These are phyloP conservation scores for Pleurotus tuber-regium DNA, from an alignment of 768 basidiomycete species.

Conservation along the genomic window DNA sequence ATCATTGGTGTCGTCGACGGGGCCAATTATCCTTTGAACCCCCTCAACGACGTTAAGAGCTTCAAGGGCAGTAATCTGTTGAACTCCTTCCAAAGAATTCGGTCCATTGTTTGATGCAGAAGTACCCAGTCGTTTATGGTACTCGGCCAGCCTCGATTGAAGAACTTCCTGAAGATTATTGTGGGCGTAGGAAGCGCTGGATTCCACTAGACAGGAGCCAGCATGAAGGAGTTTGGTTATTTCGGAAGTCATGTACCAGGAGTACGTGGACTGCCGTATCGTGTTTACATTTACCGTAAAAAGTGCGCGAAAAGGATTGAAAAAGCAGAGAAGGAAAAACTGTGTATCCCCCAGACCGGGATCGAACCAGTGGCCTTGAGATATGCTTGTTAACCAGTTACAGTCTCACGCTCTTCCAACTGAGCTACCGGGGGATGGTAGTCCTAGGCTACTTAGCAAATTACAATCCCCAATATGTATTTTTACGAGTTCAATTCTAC, in stretches of 20 bases:
- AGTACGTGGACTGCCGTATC: too few species aligned
- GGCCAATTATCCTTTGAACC: constrained; percentile 43
- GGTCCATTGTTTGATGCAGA: constrained; percentile 14
- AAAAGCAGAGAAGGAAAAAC: not conserved
- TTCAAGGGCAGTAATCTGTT: constrained; percentile 53
- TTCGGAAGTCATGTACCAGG: constrained; percentile 16
- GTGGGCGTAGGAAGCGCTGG: constrained; percentile 21
- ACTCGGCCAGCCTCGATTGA: constrained; percentile 35
- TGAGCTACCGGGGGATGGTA: constrained; percentile 8
- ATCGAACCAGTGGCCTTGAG: constrained; percentile 12
- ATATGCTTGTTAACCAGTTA: constrained; percentile 1
- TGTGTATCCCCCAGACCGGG: constrained; percentile 7
- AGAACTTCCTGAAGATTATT: constrained; percentile 36
- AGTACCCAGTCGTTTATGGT: constrained; percentile 29
- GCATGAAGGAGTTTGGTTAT: constrained; percentile 31
- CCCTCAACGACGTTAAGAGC: constrained; percentile 48
- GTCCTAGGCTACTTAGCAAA: too few species aligned
- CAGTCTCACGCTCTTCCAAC: constrained; percentile 12
- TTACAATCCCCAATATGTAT: too few species aligned
- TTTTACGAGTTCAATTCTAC: too few species aligned
- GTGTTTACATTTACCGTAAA: not conserved
- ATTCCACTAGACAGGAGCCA: constrained; percentile 35
- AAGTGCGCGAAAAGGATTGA: not conserved
- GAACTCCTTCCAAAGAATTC: constrained; percentile 37
- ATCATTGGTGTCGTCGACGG: constrained; percentile 15